phyloP scores from a whole-genome alignment of 208 protist genomes.

The Trichomonas gallinae region DNA sequence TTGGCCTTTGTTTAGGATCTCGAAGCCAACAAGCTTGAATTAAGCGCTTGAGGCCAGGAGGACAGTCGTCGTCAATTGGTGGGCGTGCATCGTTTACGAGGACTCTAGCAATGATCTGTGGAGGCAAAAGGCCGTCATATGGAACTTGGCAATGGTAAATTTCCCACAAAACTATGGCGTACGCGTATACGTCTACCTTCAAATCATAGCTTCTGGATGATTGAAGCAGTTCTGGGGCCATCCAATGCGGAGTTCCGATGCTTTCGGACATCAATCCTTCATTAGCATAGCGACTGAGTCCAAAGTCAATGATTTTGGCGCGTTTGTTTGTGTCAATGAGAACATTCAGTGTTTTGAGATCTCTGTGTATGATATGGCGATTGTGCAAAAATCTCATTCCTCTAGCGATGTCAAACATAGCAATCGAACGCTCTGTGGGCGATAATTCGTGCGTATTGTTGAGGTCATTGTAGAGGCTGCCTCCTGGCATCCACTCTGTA shows the following conservation, averaged over 20 bases:
- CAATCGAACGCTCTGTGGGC: background rate
- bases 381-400: background rate
- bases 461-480: background rate
- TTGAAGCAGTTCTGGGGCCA: background rate
- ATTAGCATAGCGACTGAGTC: background rate
- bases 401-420: background rate
- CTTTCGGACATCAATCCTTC: background rate
- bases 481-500: background rate
- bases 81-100: background rate
- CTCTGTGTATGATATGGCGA: background rate
- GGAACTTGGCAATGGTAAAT: background rate
- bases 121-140: background rate
- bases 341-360: background rate
- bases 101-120: background rate
- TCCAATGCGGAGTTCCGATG: background rate
- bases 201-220: background rate
- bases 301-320: background rate
- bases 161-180: background rate
- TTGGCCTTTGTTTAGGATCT: background rate
- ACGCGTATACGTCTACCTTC: conserved; percentile 5
- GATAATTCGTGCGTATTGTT: background rate
- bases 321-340: background rate
- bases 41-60: background rate
- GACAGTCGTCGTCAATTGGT: background rate
- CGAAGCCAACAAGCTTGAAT: background rate